Evolutionary conservation across 768 basidiomycete species (phyloP).

Genomic region (Amanita phalloides): DNA sequence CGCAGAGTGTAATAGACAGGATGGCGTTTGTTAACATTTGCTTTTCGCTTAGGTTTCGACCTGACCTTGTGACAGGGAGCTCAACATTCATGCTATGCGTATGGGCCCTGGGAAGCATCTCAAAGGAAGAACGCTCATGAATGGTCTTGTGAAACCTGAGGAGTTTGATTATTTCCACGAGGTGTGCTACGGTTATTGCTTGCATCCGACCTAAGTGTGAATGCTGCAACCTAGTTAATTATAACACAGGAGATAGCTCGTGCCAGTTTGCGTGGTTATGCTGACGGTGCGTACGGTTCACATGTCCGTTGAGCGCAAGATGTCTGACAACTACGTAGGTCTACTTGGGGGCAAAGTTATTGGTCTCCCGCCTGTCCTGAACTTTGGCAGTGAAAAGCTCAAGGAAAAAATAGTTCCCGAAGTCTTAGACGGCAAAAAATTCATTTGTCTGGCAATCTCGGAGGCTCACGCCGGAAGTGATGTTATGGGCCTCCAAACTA

Average conservation of each 20-base stretch:
- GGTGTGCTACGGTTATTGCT: conserved; percentile 18
- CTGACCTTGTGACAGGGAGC: conserved; percentile 41
- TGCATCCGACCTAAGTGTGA: not conserved
- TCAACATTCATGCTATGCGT: conserved; percentile 84
- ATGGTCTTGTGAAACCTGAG: conserved; percentile 74
- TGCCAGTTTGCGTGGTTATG: conserved; percentile 67
- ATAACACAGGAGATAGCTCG: conserved; percentile 77
- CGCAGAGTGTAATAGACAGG: conserved; percentile 66
- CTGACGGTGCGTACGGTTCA: conserved; percentile 43
- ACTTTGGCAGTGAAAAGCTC: conserved; percentile 66
- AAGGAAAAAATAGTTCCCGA: conserved; percentile 53
- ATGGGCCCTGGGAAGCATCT: conserved; percentile 93
- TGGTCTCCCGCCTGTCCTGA: conserved; percentile 81
- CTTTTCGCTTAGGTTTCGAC: conserved; percentile 29
- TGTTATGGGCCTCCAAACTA: conserved; percentile 70
- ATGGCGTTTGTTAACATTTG: conserved; percentile 61
- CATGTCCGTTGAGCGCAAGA: not conserved
- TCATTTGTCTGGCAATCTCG: conserved; percentile 79
- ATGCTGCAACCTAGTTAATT: conserved; percentile 38
- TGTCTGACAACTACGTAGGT: conserved; percentile 22
- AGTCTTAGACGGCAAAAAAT: conserved; percentile 67
- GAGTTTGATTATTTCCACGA: conserved; percentile 90
- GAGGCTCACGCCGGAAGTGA: conserved; percentile 87
- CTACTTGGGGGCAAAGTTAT: conserved; percentile 75
- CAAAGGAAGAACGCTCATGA: conserved; percentile 70